Percentiles rank a stretch among this genome's conserved stretches.
phyloP scores from a whole-genome alignment of 202 grass and related monocot species.

The Thinopyrum obtusiflorum region DNA sequence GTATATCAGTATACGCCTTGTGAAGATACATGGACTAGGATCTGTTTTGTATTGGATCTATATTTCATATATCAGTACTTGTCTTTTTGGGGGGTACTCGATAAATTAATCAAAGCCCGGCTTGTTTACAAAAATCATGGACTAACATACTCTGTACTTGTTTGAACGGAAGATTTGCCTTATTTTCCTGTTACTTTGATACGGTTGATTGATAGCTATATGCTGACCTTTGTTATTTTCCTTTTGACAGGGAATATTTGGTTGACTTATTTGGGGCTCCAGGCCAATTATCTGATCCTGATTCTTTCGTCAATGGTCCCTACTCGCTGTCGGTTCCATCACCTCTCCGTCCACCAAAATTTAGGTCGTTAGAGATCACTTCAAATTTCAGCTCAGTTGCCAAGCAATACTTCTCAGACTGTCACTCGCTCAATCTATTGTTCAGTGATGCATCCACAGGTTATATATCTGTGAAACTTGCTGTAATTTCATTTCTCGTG shows the following conservation, averaged over 20 bases:
- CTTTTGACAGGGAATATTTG: slow-evolving; percentile 72
- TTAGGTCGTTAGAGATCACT: slow-evolving; percentile 62
- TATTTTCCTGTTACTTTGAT: slow-evolving; percentile 20
- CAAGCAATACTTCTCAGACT: slow-evolving; percentile 89
- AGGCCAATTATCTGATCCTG: slow-evolving; percentile 75
- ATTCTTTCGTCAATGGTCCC: slow-evolving; percentile 89
- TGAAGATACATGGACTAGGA: slow-evolving; percentile 8
- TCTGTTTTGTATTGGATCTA: not conserved
- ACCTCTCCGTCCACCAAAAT: slow-evolving; percentile 85
- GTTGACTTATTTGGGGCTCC: slow-evolving; percentile 81
- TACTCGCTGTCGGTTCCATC: slow-evolving; percentile 72
- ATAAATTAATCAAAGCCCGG: not conserved
- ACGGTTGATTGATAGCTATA: slow-evolving; percentile 1
- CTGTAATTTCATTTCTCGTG: slow-evolving; percentile 6
- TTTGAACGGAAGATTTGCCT: not conserved
- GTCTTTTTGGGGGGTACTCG: not conserved
- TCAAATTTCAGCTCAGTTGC: slow-evolving; percentile 77
- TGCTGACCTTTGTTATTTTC: slow-evolving; percentile 15
- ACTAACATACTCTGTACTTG: not conserved
- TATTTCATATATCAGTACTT: slow-evolving; percentile 9
- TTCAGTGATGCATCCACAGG: slow-evolving; percentile 76
- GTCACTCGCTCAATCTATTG: slow-evolving; percentile 83
- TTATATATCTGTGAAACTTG: not conserved
- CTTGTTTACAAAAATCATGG: not conserved
- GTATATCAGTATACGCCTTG: slow-evolving; percentile 28